phyloP scores from a whole-genome alignment of 495 filamentous ascomycete species.

The Tuber calosporum region DNA sequence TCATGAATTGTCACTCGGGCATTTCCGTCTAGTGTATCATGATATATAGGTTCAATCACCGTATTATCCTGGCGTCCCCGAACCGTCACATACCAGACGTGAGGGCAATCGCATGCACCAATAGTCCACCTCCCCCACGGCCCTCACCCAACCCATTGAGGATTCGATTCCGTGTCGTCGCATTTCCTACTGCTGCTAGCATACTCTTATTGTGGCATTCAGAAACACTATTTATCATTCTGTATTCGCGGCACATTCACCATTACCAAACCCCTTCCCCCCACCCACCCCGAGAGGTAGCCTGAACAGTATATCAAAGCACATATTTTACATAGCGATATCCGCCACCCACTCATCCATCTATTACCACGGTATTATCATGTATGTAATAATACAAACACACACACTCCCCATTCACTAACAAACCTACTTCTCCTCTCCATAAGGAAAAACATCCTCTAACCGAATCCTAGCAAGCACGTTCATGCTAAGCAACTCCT shows the following conservation, averaged over 20 bases:
- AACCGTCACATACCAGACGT: no score
- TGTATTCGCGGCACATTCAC: background rate
- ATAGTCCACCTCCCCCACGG: background rate
- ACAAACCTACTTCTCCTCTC: slow-evolving; percentile 18
- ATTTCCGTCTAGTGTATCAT: background rate
- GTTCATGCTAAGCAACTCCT: slow-evolving; percentile 97
- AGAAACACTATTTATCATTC: background rate
- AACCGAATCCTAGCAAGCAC: slow-evolving; percentile 76
- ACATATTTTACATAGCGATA: background rate
- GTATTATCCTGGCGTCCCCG: no score
- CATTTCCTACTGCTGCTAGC: background rate
- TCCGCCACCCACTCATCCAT: background rate
- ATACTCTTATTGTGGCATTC: background rate
- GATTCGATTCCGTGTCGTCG: background rate
- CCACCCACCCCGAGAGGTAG: background rate
- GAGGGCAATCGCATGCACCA: background rate
- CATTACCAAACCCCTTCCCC: background rate
- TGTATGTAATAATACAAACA: background rate
- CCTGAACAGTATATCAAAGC: background rate
- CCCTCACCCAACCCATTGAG: no score
- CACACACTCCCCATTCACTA: background rate
- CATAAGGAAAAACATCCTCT: slow-evolving; percentile 77
- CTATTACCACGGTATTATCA: background rate
- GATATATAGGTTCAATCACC: no score
- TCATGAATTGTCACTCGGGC: background rate